Percentiles rank a stretch among this genome's conserved stretches.
phyloP scores from a whole-genome alignment of 2,329 filamentous ascomycete genomes.

The Claviceps sp. region DNA sequence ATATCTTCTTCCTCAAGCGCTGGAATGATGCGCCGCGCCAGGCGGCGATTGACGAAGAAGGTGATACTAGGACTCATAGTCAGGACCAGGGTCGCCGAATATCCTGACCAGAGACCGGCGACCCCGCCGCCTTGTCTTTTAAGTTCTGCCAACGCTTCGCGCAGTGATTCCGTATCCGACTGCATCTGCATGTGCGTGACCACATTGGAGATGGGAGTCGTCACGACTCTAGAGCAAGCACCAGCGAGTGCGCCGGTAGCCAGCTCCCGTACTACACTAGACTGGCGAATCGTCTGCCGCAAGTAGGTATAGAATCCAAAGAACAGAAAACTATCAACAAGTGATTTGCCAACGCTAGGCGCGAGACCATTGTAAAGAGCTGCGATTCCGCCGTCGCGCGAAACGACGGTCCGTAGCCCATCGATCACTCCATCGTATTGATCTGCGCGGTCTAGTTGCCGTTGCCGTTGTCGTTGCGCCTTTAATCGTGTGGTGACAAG shows the following conservation, averaged over 20 bases:
- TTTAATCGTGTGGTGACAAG: slow-evolving; percentile 73
- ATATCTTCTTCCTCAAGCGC: slow-evolving; percentile 29
- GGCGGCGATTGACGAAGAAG: slow-evolving; percentile 64
- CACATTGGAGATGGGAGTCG: slow-evolving; percentile 69
- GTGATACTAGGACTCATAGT: slow-evolving; percentile 80
- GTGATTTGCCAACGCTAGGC: slow-evolving; percentile 52
- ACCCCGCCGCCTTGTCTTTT: slow-evolving; percentile 51
- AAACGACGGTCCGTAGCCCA: slow-evolving; percentile 57
- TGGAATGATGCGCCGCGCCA: slow-evolving; percentile 46
- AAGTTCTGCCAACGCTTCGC: slow-evolving; percentile 51
- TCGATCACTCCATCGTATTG: slow-evolving; percentile 55
- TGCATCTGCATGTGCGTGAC: slow-evolving; percentile 71
- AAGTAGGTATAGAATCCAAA: slow-evolving; percentile 63
- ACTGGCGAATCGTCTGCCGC: slow-evolving; percentile 23
- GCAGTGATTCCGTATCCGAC: slow-evolving; percentile 28
- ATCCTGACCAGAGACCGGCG: slow-evolving; percentile 74
- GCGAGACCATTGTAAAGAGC: slow-evolving; percentile 58
- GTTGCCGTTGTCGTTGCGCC: slow-evolving; percentile 43
- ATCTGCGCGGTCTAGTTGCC: slow-evolving; percentile 26
- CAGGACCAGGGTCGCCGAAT: slow-evolving; percentile 65
- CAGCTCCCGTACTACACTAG: slow-evolving; percentile 60
- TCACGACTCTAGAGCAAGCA: slow-evolving; percentile 60
- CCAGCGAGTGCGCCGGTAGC: slow-evolving; percentile 61
- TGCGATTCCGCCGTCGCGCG: slow-evolving; percentile 51
- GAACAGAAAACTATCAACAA: slow-evolving; percentile 71